Evolutionary conservation across 495 filamentous ascomycete genomes (phyloP), one percentile per base, ranked within the genome.

Genomic region (Thozetella sp.): DNA sequence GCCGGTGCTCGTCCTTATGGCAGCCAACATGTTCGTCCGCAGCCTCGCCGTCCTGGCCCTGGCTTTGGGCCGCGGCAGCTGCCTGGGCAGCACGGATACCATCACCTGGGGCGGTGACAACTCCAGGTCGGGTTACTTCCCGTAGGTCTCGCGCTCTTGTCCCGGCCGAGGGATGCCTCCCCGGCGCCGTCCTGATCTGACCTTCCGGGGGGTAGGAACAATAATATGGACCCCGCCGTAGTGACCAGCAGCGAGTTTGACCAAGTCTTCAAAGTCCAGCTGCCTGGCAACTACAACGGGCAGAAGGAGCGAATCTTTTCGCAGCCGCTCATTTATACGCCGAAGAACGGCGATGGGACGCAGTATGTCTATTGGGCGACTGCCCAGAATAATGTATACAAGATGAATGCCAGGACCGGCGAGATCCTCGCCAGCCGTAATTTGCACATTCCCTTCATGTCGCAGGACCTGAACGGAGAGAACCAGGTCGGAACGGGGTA

Each of bases 51-150:
- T n/a, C 43, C 4, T 48, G 55, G 55, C 45, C 25, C 45, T 61
- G 19, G 17, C 40, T 1, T n/a, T n/a, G n/a, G 51, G 48, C 20
- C 17, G 43, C 22, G 57, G 43, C 23, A 53, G 50, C 22, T 46
- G 54, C 50, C 59, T 76, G 52, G 68, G 62, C 40, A 66, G 69
- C 3, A 80, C 77, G 10, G 77, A 80, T 63, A 79, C 76, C 25
- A 75, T 80, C 43, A 80, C 77, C 2, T 76, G 76, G 68, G 77
- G 70, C 53, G 77, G 77, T 54, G 77, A 79, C 59, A 79, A 79
- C 58, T 76, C 75, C 2, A 66, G 77, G 58, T 63, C 67, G 24
- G 75, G 77, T 17, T 79, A 80, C 59, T 75, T 78, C 59, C 60
- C 70, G 77, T 80, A 54, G 67, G 75, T 64, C n/a, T 17, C 27